Base-by-base conservation (phyloP, 768 basidiomycete species). In the Russula earlei region DNA sequence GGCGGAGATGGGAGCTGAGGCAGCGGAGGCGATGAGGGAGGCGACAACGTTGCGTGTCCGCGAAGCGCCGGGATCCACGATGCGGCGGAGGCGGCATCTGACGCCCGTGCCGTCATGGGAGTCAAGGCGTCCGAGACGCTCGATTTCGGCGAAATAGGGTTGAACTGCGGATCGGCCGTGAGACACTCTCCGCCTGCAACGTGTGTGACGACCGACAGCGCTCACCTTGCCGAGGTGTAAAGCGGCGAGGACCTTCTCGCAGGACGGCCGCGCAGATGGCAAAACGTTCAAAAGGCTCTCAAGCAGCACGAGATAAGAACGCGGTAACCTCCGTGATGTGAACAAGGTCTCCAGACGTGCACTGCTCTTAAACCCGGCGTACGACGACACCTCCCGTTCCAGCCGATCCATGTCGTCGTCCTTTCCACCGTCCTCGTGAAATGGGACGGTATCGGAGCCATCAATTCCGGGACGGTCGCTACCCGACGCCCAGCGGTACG, bases 221-320 rank as follows among this genome's bases (percentile, higher is more conserved):
- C 81, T n/a, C 60, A 91, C 89, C 73, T 77, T 80, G 49, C 90
- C 83, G 36, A 86, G 82, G 33, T 78, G 74, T 52, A 93, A 75
- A 1, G 84, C 90, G 25, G 66, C 68, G n/a, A 75, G 67, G 14
- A 94, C 84, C 48, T 83, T 77, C 59, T 91, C 87, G 45, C 83
- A 83, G 0, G 82, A 79, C 8, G 88, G 87, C 49, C 92, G 75
- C n/a, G 67, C 68, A 3, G 70, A 66, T 0, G 91, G 83, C 3
- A 68, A 68, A 33, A 83, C 74, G 58, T 83, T 78, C 56, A 93
- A 68, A 41, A 95, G 73, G 54, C 78, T 77, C 58, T 91, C 87
- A 25, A 95, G 71, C 14, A 94, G 69, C 1, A 87, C 73, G 5
- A 93, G 72, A 58, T 84, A 83, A 5, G 84, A 75, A 4, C 80